phyloP scores from a whole-genome alignment of 371 early-diverging fungal genomes.

The Spiromyces aspiralis region DNA sequence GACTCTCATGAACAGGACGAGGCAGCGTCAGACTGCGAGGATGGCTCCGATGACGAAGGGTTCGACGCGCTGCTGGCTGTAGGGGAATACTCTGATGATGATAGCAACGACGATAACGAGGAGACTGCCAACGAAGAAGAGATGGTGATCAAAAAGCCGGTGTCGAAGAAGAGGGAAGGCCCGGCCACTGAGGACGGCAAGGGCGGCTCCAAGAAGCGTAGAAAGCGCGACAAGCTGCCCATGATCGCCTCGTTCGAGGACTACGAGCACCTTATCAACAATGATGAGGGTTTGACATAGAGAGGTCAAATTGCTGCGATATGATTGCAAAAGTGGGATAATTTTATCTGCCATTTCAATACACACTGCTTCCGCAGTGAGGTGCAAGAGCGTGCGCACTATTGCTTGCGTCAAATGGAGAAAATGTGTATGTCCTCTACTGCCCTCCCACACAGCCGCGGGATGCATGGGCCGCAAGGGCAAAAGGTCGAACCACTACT shows the following conservation, averaged over 20 bases:
- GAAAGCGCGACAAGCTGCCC: constrained; percentile 41
- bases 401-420: too few species aligned
- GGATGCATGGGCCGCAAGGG: too few species aligned
- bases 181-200: neutral
- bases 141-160: constrained; percentile 1
- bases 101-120: constrained; percentile 17
- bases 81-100: constrained; percentile 8
- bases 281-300: constrained; percentile 23
- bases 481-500: too few species aligned
- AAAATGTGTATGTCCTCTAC: too few species aligned
- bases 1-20: constrained; percentile 30
- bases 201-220: constrained; percentile 28
- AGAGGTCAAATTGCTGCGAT: neutral
- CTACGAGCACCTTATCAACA: constrained; percentile 43
- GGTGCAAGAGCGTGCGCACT: too few species aligned
- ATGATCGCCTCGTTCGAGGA: constrained; percentile 57
- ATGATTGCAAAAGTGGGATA: too few species aligned
- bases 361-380: too few species aligned
- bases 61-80: constrained; percentile 30
- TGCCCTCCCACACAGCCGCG: too few species aligned
- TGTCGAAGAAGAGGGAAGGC: neutral
- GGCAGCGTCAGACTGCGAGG: constrained; percentile 26
- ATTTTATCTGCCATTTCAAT: too few species aligned
- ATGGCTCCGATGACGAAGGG: constrained; percentile 21
- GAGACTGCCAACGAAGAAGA: constrained; percentile 20